phyloP scores from a whole-genome alignment of 176 grass and related monocot genomes.

The Avena eriantha region DNA sequence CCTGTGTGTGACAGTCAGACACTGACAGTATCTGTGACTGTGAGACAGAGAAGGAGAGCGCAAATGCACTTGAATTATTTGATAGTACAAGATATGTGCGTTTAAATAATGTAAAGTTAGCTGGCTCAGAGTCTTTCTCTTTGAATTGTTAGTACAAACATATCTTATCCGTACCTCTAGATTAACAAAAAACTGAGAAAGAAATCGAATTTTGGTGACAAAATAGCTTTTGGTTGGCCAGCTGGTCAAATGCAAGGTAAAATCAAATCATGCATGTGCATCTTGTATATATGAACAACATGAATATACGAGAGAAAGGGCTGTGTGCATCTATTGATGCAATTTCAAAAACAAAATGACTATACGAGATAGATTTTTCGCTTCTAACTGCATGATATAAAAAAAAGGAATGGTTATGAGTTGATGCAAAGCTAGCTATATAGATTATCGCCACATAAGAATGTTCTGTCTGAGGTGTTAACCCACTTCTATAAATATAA shows the following conservation, averaged over 20 bases:
- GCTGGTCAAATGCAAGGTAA: not conserved
- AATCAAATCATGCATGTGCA: not conserved
- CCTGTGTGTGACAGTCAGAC: not conserved
- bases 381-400: no score
- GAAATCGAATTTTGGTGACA: not conserved
- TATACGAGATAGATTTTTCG: no score
- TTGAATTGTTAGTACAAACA: not conserved
- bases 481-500: not conserved
- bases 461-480: not conserved
- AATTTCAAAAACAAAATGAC: no score
- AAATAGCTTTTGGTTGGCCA: not conserved
- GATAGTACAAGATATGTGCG: not conserved
- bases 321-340: no score
- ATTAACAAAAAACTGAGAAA: not conserved
- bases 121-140: not conserved
- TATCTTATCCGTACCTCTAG: not conserved
- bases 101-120: not conserved
- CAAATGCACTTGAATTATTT: constrained; percentile 8
- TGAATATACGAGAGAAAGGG: not conserved
- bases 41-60: not conserved
- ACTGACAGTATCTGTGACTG: not conserved
- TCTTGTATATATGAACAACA: not conserved
- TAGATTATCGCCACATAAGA: not conserved
- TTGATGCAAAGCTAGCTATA: no score
- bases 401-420: no score